These are phyloP conservation scores for Begonia fuchsioides DNA, from an alignment of 306 rosid species.

Conservation along the genomic window DNA sequence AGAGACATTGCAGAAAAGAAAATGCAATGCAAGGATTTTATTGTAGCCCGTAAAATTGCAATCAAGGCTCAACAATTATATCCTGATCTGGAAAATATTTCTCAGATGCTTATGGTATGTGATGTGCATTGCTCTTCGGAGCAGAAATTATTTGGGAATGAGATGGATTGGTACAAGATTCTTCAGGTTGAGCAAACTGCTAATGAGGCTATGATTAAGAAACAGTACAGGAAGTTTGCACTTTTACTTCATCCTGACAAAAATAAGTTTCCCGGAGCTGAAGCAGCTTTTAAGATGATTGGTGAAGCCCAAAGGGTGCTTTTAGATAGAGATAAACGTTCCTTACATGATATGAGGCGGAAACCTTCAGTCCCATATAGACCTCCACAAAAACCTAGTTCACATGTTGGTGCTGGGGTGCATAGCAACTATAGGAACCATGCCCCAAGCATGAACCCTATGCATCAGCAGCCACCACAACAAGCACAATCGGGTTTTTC, in stretches of 20 bases:
- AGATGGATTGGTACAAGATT: slow-evolving; percentile 66
- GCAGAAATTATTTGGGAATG: slow-evolving; percentile 37
- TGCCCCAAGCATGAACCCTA: too few species aligned
- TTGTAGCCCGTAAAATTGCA: slow-evolving; percentile 53
- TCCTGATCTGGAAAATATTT: slow-evolving; percentile 66
- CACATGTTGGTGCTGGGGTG: slow-evolving; percentile 23
- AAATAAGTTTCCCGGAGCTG: slow-evolving; percentile 87
- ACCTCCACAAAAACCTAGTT: slow-evolving; percentile 26
- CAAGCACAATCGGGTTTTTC: slow-evolving; percentile 28
- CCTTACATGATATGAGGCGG: slow-evolving; percentile 36
- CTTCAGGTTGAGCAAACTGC: slow-evolving; percentile 63
- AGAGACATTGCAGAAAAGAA: slow-evolving; percentile 63
- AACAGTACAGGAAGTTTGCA: slow-evolving; percentile 80
- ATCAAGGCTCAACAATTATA: slow-evolving; percentile 56
- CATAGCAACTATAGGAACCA: slow-evolving; percentile 31
- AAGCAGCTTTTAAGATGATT: slow-evolving; percentile 88
- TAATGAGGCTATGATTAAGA: slow-evolving; percentile 58
- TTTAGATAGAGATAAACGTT: slow-evolving; percentile 57
- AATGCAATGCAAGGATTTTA: slow-evolving; percentile 72
- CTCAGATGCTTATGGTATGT: slow-evolving; percentile 74
- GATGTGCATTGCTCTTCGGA: slow-evolving; percentile 77
- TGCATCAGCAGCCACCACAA: slow-evolving; percentile 30
- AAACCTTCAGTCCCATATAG: slow-evolving; percentile 20
- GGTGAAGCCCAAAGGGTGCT: slow-evolving; percentile 84
- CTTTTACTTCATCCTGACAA: slow-evolving; percentile 96